Base-by-base conservation (phyloP, 2,329 filamentous ascomycete species). In the Clarireedia sp. region DNA sequence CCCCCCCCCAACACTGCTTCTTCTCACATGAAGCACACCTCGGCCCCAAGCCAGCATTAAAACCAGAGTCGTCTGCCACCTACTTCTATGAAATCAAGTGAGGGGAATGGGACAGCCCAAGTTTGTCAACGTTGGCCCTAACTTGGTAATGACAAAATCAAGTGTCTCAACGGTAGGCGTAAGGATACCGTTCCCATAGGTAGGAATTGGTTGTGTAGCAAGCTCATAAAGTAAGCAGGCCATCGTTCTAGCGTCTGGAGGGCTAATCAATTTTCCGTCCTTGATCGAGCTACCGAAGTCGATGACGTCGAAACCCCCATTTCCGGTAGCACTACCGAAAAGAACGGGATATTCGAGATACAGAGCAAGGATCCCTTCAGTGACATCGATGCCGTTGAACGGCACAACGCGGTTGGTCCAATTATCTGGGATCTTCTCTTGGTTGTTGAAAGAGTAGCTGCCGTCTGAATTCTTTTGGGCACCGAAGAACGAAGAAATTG, bases 41-140 rank as follows among this genome's bases (percentile, higher is more conserved):
- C 29, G 10, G 10, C 3, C 29, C 10, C 7, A 24, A 33, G 29
- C 9, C 12, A 33, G 9, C 29, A 3, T 26, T 6, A 8, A 26
- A 26, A 5, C 24, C 29, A 33, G 29, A 33, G 3, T 1, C 7
- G n/a, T 0, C 5, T 41, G 9, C 1, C 3, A 23, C 26, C 9
- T 29, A 29, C 3, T 33, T 2, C 5, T 23, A 4, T 24, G 24
- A 26, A 26, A 8, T 12, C n/a, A 51, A 1, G 12, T 23, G 5
- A 51, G 24, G n/a, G 38, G 6, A 44, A 21, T 44, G 19, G 38
- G 49, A n/a, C 49, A 51, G 12, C 49, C 49, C 23, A 51, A n/a
- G 19, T 44, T 51, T n/a, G 2, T 17, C 19, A 51, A 44, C 2
- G 3, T 21, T 16, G 17, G 38, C 16, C 12, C 16, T 17, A 50